Base-by-base conservation (phyloP, 305 asterid species). In the Solanum hybrid region DNA sequence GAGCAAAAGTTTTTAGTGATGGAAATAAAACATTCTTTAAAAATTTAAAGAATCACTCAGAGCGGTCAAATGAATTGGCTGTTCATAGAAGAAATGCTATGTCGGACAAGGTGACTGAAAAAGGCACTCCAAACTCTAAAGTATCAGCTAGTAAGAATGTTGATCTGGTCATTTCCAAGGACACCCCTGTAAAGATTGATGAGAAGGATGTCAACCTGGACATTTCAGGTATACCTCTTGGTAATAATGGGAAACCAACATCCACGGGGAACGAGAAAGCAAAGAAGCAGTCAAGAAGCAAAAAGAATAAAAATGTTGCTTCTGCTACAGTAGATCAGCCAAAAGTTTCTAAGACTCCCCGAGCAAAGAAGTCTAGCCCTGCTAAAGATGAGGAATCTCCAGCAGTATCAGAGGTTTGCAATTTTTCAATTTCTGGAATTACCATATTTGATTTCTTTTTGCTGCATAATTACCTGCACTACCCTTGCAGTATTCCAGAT, bases 251-350 rank as follows among this genome's bases (percentile, higher is more conserved):
- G 31, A 87, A 77, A 51, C 88, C 91, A 91, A 91, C 91, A 73
- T 56, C 94, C 27, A 92, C 87, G 77, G 90, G 89, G 71, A 92
- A 91, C 90, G 93, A 89, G 84, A 93, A 94, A 91, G 88, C 32
- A 69, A 94, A 94, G 90, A 94, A 77, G 88, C 90, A 90, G 91
- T 82, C 96, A 6, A 91, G 93, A 90, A 94, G 94, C 92, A 93
- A 92, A 88, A 92, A 88, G 90, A 88, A 91, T 86, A 89, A 85
- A 75, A 88, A 71, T 90, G 91, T 90, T 85, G 69, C 94, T 93
- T 72, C 92, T 90, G 94, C 89, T 34, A 89, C 91, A 88, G 91
- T 86, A n/a, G 94, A 89, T 85, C 32, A 32, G 86, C 92, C 91
- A 37, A 86, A 90, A 84, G 82, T 40, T 92, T 91, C 95, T 36